These are phyloP conservation scores for Cafeteria roenbergensis DNA, from an alignment of 108 stramenopile species.

Conservation along the genomic window DNA sequence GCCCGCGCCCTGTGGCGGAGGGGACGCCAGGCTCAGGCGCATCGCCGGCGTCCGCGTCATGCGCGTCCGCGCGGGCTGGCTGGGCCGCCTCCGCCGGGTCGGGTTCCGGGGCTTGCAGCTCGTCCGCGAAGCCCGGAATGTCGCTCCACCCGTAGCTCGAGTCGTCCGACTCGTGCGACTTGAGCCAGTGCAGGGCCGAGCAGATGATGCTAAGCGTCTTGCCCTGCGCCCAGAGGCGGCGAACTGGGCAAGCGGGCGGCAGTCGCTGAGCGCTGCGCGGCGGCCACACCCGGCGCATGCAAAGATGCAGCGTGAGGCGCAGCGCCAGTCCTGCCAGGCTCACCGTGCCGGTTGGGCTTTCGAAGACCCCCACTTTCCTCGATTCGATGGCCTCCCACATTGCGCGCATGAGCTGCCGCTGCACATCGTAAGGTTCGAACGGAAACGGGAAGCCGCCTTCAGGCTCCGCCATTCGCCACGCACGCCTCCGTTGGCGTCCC, in stretches of 20 bases:
- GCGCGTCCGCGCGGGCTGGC: background rate
- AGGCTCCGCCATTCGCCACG: too few relatives aligned
- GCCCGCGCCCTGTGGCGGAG: background rate
- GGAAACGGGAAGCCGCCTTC: slow-evolving; percentile 37
- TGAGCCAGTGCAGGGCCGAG: slow-evolving; percentile 40
- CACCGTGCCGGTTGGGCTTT: slow-evolving; percentile 41
- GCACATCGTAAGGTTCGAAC: slow-evolving; percentile 34
- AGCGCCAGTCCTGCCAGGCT: background rate
- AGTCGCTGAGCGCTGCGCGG: background rate
- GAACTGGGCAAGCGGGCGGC: background rate
- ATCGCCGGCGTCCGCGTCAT: background rate
- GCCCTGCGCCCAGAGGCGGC: slow-evolving; percentile 13
- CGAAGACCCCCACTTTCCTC: slow-evolving; percentile 34
- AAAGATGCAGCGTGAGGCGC: too few relatives aligned
- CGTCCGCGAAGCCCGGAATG: background rate
- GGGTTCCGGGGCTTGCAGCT: background rate
- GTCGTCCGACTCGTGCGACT: slow-evolving; percentile 3
- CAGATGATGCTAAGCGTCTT: slow-evolving; percentile 43
- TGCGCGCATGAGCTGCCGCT: slow-evolving; percentile 28
- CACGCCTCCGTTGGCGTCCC: too few relatives aligned
- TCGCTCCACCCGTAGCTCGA: background rate
- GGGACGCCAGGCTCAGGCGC: background rate
- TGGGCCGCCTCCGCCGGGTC: background rate
- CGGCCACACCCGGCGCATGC: too few relatives aligned
- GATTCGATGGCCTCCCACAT: slow-evolving; percentile 27